Conservation (phyloP, 192 early-diverging fungal genomes). For the Backusella psychrophila region DNA sequence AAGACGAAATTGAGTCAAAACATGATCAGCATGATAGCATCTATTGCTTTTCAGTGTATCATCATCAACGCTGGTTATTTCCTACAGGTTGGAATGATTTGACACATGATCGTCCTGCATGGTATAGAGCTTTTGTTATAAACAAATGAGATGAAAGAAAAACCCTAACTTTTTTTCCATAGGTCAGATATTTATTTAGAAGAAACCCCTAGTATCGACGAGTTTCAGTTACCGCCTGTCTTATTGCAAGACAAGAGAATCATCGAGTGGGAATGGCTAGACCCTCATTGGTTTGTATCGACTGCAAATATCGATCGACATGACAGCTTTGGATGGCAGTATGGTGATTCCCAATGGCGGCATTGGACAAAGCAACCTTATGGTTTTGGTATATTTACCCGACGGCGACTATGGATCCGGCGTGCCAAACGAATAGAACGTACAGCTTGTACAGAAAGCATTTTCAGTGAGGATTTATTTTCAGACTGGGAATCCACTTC, state of each 20-base stretch:
- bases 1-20: not conserved
- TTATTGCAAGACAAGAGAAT: not conserved
- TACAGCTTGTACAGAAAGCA: not conserved
- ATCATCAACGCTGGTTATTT: not conserved
- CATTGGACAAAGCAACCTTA: not conserved
- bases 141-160: not conserved
- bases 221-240: not conserved
- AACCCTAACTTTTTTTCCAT: not conserved
- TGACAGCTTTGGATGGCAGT: not conserved
- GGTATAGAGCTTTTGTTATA: not conserved
- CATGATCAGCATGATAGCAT: not conserved
- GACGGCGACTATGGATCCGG: not conserved
- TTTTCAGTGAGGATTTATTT: not conserved
- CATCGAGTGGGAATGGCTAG: not conserved
- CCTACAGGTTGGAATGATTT: slow-evolving; percentile 6
- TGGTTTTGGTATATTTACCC: not conserved
- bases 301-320: not conserved
- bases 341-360: not conserved
- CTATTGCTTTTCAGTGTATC: not conserved
- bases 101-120: slow-evolving; percentile 7
- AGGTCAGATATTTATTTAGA: not conserved
- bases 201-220: not conserved
- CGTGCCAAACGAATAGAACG: not conserved
- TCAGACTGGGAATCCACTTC: slow-evolving; percentile 6
- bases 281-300: not conserved